Base-by-base conservation (phyloP, 1,284 basidiomycete genomes). In the Tilletia indica region DNA sequence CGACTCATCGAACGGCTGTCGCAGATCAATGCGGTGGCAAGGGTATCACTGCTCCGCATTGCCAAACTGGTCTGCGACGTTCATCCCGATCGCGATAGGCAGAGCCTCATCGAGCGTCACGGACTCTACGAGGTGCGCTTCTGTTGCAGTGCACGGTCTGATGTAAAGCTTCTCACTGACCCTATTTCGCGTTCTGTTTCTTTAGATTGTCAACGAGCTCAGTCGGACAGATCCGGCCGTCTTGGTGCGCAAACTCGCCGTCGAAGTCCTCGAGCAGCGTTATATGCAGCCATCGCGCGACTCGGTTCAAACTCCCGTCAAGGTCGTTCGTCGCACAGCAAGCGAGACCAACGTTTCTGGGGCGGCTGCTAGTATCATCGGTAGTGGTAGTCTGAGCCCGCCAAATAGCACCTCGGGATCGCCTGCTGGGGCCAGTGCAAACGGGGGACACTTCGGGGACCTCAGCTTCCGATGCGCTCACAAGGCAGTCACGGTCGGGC, bases 11-110 rank as follows among this genome's bases (percentile, higher is more conserved):
- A 97, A 74, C 88, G 93, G n/a, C 88, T 98, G 2, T 87, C 88
- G 14, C 85, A 85, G 31, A 78, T 89, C 83, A 92, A 93, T 79
- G 91, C 94, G 0, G 91, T 97, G 66, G 92, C 95, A 31, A 90
- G 94, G 68, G 89, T 97, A 68, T 96, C 94, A 83, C 87, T 99
- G 47, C 87, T 99, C 63, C 90, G 93, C 72, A 90, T 98, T 72
- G 88, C 95, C 48, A 90, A 91, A 74, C 89, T 91, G 0, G 90
- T 95, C 0, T 94, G 92, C 85, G 96, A 98, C 76, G 89, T 91
- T 4, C 92, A 93, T 77, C 93, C 93, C 0, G 71, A 72, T 14
- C 61, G 72, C 38, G 72, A 73, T 21, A 56, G 75, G 58, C 70
- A 68, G 36, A 45, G 47, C 39, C 67, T 79, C 47, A 74, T 80